Conservation (phyloP, 2,329 filamentous ascomycete species). For the Diaporthe vaccinii region DNA sequence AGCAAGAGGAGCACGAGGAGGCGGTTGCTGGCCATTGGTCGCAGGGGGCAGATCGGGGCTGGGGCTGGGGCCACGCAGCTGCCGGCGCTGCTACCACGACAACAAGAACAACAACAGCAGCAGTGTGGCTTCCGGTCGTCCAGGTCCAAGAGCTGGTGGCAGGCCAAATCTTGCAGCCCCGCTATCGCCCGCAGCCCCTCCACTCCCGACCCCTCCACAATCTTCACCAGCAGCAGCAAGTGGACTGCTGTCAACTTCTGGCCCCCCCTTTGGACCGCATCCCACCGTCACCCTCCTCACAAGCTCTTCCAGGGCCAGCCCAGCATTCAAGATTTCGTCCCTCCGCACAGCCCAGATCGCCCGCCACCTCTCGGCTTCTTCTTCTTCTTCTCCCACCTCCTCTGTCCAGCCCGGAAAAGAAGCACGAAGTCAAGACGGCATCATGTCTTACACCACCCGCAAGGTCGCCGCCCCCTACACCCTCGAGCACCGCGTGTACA, state of each 20-base stretch:
- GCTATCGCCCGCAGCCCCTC: constrained; percentile 33
- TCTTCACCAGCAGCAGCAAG: constrained; percentile 8
- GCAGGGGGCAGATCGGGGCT: background rate
- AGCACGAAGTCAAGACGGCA: constrained; percentile 47
- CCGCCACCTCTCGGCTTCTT: constrained; percentile 63
- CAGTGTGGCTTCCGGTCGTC: background rate
- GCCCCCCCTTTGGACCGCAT: constrained; percentile 19
- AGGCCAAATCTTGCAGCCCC: constrained; percentile 37
- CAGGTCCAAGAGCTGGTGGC: background rate
- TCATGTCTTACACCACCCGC: constrained; percentile 82
- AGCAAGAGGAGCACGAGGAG: background rate
- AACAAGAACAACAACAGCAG: no score
- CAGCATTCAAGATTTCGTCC: constrained; percentile 59
- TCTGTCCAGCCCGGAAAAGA: constrained; percentile 1
- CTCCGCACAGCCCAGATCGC: constrained; percentile 67
- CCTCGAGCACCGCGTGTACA: constrained; percentile 95
- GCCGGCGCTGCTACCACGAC: background rate
- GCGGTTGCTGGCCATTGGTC: constrained; percentile 8
- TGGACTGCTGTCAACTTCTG: constrained; percentile 35
- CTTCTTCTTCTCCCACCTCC: constrained; percentile 48
- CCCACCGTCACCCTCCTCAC: constrained; percentile 25
- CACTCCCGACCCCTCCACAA: constrained; percentile 40
- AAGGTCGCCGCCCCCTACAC: constrained; percentile 94
- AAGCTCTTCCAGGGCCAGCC: constrained; percentile 43
- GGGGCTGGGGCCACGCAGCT: background rate